phyloP scores from a whole-genome alignment of 1,139 yeast species.

The Candida tetrigidarum region DNA sequence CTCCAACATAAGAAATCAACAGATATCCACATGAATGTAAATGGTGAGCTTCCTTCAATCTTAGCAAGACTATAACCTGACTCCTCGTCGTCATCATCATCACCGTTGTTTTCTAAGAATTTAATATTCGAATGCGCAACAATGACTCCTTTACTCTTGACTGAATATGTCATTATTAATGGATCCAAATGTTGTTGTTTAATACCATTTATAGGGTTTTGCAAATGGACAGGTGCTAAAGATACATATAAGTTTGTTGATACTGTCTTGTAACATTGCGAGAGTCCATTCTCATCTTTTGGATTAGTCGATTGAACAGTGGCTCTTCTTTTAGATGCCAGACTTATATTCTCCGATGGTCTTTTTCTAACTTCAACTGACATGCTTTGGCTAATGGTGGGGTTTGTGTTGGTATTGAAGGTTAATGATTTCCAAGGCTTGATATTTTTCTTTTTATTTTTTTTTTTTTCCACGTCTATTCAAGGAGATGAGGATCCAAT shows the following conservation, averaged over 20 bases:
- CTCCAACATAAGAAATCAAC: constrained; percentile 90
- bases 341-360: constrained; percentile 8
- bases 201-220: constrained; percentile 75
- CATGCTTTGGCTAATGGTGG: constrained; percentile 12
- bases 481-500: constrained; percentile 6
- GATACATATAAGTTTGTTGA: constrained; percentile 76
- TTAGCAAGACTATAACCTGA: constrained; percentile 51
- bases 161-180: constrained; percentile 79
- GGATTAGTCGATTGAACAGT: constrained; percentile 34
- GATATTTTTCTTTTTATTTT: not conserved
- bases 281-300: constrained; percentile 42
- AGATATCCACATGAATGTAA: constrained; percentile 82
- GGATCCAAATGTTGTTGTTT: constrained; percentile 90
- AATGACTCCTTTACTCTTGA: constrained; percentile 79
- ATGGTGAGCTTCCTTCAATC: constrained; percentile 82
- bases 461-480: not conserved
- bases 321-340: constrained; percentile 23
- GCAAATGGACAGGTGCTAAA: constrained; percentile 77
- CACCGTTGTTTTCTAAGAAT: constrained; percentile 30
- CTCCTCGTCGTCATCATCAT: constrained; percentile 30
- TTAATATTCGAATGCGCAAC: constrained; percentile 73
- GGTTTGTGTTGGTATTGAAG: not conserved
- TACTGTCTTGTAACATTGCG: constrained; percentile 69
- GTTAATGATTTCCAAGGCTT: no score
- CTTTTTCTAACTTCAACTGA: constrained; percentile 20